Percentiles rank a stretch among this genome's conserved stretches.
phyloP scores from a whole-genome alignment of 305 asterid species.

The Solanum hybrid region DNA sequence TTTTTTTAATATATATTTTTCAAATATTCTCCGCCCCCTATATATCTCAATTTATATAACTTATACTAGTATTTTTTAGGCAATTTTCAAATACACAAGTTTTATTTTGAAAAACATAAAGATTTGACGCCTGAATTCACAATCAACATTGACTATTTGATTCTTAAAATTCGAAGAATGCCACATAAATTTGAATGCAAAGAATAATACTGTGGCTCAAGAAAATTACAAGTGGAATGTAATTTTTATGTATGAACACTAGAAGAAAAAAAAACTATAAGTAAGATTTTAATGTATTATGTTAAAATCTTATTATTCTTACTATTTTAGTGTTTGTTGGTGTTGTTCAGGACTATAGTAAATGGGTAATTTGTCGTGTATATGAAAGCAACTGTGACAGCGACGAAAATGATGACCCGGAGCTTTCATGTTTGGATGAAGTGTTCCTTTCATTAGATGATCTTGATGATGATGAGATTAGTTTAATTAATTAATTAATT shows the following conservation, averaged over 20 bases:
- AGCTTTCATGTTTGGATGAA: slow-evolving; percentile 90
- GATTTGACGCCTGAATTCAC: background rate
- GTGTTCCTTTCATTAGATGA: slow-evolving; percentile 80
- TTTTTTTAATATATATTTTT: background rate
- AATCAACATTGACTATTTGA: background rate
- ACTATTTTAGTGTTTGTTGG: background rate
- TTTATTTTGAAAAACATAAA: background rate
- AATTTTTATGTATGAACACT: background rate
- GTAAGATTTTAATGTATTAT: background rate
- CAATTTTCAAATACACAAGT: background rate
- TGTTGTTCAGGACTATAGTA: slow-evolving; percentile 47
- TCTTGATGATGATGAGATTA: slow-evolving; percentile 81
- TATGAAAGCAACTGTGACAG: slow-evolving; percentile 34
- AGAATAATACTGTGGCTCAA: background rate
- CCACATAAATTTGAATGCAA: background rate
- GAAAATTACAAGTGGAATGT: background rate
- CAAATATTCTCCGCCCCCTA: background rate
- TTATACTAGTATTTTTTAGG: background rate
- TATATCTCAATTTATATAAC: background rate
- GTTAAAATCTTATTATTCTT: background rate
- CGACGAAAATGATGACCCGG: slow-evolving; percentile 47
- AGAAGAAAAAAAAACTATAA: background rate
- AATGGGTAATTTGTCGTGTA: slow-evolving; percentile 91
- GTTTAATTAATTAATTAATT: slow-evolving; percentile 1
- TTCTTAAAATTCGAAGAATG: background rate